phyloP scores from a whole-genome alignment of 2,329 filamentous ascomycete genomes.

The Colletotrichum tofieldiae region DNA sequence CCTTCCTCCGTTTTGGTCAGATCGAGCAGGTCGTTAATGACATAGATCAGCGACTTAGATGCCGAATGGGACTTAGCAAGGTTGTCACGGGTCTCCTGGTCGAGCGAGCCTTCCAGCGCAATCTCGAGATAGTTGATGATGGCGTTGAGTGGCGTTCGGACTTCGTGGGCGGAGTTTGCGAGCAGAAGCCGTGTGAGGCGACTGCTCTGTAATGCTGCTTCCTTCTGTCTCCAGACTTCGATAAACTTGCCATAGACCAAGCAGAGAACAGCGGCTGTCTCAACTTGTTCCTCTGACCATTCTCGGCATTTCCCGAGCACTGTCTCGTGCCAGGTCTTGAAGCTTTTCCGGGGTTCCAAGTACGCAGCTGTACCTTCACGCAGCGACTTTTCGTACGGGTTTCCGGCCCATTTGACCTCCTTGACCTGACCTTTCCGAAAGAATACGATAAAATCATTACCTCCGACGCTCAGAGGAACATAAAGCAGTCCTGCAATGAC shows the following conservation, averaged over 20 bases:
- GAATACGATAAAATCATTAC: conserved; percentile 90
- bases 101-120: conserved; percentile 84
- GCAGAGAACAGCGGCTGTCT: conserved; percentile 90
- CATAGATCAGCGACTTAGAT: conserved; percentile 92
- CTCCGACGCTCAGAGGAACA: conserved; percentile 83
- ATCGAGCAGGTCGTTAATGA: conserved; percentile 93
- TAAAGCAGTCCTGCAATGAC: conserved; percentile 85
- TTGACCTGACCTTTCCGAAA: conserved; percentile 84
- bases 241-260: conserved; percentile 92
- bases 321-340: conserved; percentile 86
- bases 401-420: conserved; percentile 89
- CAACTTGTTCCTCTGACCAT: conserved; percentile 91
- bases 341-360: conserved; percentile 84
- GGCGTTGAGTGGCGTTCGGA: conserved; percentile 90
- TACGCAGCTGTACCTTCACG: conserved; percentile 81
- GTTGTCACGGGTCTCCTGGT: conserved; percentile 88
- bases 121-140: conserved; percentile 97
- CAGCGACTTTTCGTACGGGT: conserved; percentile 85
- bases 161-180: conserved; percentile 92
- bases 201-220: conserved; percentile 85
- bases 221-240: conserved; percentile 93
- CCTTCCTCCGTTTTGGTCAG: conserved; percentile 91
- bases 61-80: conserved; percentile 88
- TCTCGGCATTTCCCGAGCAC: conserved; percentile 87
- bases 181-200: conserved; percentile 84